phyloP scores from a whole-genome alignment of 2,329 filamentous ascomycete genomes.

The Fusarium beomiforme region DNA sequence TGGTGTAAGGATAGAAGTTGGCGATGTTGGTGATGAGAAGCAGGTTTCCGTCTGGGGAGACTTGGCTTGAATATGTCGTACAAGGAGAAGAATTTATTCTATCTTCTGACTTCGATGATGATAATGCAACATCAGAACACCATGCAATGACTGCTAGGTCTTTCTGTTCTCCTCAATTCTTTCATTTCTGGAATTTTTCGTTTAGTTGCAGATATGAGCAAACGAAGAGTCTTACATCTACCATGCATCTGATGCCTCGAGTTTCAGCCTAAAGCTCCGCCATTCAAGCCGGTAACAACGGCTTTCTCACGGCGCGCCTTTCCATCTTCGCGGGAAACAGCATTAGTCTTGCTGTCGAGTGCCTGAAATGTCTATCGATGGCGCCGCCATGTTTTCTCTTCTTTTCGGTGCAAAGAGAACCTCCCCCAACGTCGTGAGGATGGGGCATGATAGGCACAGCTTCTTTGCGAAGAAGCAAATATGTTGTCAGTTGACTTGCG shows the following conservation, averaged over 20 bases:
- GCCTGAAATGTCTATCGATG: slow-evolving; percentile 1
- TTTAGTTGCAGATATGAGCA: not conserved
- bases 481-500: not conserved
- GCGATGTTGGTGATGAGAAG: not conserved
- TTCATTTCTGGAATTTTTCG: not conserved
- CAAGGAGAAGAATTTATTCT: not conserved
- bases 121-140: not conserved
- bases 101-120: not conserved
- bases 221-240: not conserved
- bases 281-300: not conserved
- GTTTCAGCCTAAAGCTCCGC: slow-evolving; percentile 1
- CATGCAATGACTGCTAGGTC: not conserved
- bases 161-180: not conserved
- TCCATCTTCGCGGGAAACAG: not conserved
- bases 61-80: not conserved
- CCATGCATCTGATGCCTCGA: not conserved
- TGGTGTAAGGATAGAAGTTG: not conserved
- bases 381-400: slow-evolving; percentile 21
- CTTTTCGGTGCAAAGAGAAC: not conserved
- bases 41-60: not conserved
- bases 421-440: not conserved
- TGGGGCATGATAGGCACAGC: not conserved
- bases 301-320: not conserved
- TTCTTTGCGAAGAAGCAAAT: slow-evolving; percentile 3
- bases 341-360: slow-evolving; percentile 14